These are phyloP conservation scores for Picea engelmannii DNA, from an alignment of 83 land plant species.

Conservation along the genomic window DNA sequence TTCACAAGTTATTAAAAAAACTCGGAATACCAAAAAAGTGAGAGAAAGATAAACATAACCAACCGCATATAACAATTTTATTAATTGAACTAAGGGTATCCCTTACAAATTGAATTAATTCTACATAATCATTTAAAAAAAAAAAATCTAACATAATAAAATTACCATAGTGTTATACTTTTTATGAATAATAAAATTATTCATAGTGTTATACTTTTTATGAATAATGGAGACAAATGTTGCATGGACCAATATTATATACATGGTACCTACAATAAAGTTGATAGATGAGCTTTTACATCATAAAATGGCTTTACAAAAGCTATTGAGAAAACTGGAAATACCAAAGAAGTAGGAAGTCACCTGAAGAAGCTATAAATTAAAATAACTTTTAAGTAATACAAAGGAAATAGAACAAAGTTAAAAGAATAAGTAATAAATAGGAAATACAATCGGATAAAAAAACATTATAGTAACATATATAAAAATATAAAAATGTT, in stretches of 20 bases:
- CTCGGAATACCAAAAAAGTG: no score
- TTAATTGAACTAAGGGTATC: no score
- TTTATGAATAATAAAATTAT: no score
- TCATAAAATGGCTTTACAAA: conserved; percentile 77
- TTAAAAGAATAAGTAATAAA: neutral
- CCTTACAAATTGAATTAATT: no score
- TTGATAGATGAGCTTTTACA: conserved; percentile 75
- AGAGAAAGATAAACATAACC: no score
- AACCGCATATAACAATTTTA: no score
- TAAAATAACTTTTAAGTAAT: neutral
- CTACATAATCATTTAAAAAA: no score
- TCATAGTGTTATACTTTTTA: conserved; percentile 41
- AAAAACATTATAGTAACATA: no score
- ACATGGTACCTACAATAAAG: conserved; percentile 91
- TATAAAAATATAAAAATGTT: neutral
- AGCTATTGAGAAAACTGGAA: conserved; percentile 75
- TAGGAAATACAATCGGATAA: no score
- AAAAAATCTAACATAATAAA: no score
- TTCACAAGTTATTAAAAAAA: conserved; percentile 56
- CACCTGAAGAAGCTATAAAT: neutral
- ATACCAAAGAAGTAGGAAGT: neutral
- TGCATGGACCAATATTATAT: conserved; percentile 92
- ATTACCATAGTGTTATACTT: no score
- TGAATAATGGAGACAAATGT: conserved; percentile 82
- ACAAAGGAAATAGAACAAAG: neutral